These are phyloP conservation scores for Filobasidium uniguttulatum DNA, from an alignment of 1,284 basidiomycete genomes.

Conservation along the genomic window DNA sequence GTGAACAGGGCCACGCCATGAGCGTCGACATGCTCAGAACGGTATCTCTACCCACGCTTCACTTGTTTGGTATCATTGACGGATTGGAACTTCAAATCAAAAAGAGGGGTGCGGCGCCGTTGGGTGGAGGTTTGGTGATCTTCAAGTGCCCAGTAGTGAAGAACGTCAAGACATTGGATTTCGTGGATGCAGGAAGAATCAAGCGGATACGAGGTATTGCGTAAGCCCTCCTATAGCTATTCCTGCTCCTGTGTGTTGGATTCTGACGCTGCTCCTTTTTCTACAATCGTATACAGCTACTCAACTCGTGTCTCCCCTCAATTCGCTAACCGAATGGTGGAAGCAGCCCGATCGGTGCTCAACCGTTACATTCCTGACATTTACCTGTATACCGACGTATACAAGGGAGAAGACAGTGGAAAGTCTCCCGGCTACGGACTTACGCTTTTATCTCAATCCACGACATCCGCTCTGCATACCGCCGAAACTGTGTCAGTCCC, in stretches of 20 bases:
- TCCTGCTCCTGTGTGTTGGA: neutral
- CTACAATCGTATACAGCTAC: slow-evolving; percentile 57
- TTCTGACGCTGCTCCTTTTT: neutral
- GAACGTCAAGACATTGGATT: slow-evolving; percentile 79
- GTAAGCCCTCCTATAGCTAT: slow-evolving; percentile 51
- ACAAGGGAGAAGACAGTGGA: slow-evolving; percentile 92
- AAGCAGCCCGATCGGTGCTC: slow-evolving; percentile 74
- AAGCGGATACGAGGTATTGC: slow-evolving; percentile 91
- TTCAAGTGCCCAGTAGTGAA: slow-evolving; percentile 88
- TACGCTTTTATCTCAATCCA: slow-evolving; percentile 78
- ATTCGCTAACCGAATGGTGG: slow-evolving; percentile 95
- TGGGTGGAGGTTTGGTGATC: slow-evolving; percentile 83
- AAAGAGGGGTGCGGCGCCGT: slow-evolving; percentile 78
- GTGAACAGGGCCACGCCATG: slow-evolving; percentile 65
- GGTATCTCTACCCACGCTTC: slow-evolving; percentile 80
- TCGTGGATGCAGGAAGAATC: slow-evolving; percentile 77
- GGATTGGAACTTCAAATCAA: slow-evolving; percentile 79
- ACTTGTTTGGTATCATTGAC: slow-evolving; percentile 75
- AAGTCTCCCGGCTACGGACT: slow-evolving; percentile 97
- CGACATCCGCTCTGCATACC: slow-evolving; percentile 76
- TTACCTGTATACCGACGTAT: slow-evolving; percentile 95
- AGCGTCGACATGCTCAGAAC: slow-evolving; percentile 84
- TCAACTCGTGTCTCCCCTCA: slow-evolving; percentile 91
- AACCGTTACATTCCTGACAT: slow-evolving; percentile 97
- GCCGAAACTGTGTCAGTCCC: slow-evolving; percentile 70